Evolutionary conservation across 768 basidiomycete species (phyloP), one percentile per base, ranked within the genome.

Genomic region (Suillus luteus): DNA sequence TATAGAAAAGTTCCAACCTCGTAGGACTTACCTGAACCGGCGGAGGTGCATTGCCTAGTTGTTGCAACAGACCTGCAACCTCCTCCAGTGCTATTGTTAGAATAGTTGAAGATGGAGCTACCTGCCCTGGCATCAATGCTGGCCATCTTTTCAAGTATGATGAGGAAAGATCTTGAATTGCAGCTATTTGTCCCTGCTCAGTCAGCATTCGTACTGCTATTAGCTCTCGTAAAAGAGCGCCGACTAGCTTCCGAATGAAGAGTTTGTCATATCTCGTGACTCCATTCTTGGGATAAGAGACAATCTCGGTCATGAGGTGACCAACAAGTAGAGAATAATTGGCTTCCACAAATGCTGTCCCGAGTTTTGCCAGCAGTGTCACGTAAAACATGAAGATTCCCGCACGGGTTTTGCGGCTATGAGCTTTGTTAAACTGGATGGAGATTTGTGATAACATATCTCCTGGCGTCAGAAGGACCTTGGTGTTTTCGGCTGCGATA

Each of bases 171-270:
- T 97, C 96, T 69, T 92, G 88, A 40, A 97, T 92, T 2, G 96
- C 96, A 33, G 82, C 80, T 54, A 99, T 96, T 75, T 99, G 96
- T 0, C 91, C 96, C 71, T 95, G 93, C 71, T 99, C 96, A 64
- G 91, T 91, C 66, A 99, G 77, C 83, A 97, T 89, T 64, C 96
- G 80, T 2, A 91, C 87, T 2, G 93, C 94, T 51, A 99, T 87
- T 33, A 98, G 82, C 68, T 97, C 93, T 59, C 95, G 82, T 35
- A 98, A 76, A 12, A 99, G 69, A 38, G 94, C 83, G 2, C 87
- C 88, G 33, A 95, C 89, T 17, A 92, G 78, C 37, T 86, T 88
- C 38, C 94, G 82, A 3, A 89, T 80, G 10, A 91, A 79, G 2
- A 98, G 73, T 1, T 82, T 81, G 38, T 99, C 97, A 71, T 93